Conservation (phyloP, 176 grass and related monocot species). For the Triticum turgidum region DNA sequence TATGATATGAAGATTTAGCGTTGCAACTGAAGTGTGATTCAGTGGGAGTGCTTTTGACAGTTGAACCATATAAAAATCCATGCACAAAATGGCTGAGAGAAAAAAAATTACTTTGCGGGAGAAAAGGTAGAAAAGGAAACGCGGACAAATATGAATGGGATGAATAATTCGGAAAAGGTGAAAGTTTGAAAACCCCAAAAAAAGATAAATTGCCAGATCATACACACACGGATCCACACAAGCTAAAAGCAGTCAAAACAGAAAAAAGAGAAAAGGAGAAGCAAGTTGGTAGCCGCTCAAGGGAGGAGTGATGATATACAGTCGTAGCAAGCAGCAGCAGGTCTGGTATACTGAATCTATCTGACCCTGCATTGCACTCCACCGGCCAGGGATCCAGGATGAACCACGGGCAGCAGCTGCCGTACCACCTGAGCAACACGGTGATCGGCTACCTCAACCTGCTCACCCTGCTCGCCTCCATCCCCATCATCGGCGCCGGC, state of each 20-base stretch:
- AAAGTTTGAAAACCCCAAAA: background rate
- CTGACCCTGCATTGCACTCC: background rate
- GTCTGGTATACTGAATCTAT: background rate
- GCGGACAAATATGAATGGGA: background rate
- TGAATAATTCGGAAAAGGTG: background rate
- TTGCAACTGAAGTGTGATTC: background rate
- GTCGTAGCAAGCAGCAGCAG: background rate
- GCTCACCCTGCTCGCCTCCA: constrained; percentile 62
- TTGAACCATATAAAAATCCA: background rate
- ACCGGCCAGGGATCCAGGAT: background rate
- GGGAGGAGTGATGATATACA: background rate
- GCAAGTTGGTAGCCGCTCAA: background rate
- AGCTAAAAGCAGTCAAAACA: background rate
- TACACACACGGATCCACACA: background rate
- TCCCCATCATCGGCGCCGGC: constrained; percentile 73
- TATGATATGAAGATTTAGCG: background rate
- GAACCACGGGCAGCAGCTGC: background rate
- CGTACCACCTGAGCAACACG: constrained; percentile 67
- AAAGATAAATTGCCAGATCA: constrained; percentile 1
- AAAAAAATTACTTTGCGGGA: background rate
- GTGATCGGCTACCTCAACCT: constrained; percentile 77
- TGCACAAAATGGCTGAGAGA: background rate
- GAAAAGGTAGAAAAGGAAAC: background rate
- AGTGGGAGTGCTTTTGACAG: background rate
- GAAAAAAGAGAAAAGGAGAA: background rate